Conservation (phyloP, 176 grass and related monocot genomes). For the Tillandsia fasciculata region DNA sequence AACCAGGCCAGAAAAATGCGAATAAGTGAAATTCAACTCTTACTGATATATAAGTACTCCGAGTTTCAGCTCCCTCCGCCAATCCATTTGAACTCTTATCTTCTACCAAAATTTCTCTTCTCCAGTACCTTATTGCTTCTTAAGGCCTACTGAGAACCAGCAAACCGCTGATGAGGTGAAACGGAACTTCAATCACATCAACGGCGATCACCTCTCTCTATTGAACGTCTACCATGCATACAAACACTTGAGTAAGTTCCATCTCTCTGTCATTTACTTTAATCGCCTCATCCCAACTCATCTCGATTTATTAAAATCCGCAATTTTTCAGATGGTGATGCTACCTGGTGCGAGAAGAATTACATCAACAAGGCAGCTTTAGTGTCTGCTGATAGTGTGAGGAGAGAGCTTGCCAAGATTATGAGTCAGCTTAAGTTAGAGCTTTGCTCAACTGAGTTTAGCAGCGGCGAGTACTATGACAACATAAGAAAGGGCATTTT, state of each 20-base stretch:
- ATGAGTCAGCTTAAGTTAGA: constrained; percentile 11
- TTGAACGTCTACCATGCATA: constrained; percentile 19
- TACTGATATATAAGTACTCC: too few relatives aligned
- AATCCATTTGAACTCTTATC: not conserved
- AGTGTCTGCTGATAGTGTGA: constrained; percentile 7
- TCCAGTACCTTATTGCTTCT: constrained; percentile 20
- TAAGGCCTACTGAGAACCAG: constrained; percentile 13
- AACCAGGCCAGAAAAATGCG: too few relatives aligned
- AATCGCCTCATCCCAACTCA: not conserved
- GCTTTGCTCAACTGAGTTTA: constrained; percentile 2
- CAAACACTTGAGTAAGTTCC: constrained; percentile 9
- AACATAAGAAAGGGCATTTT: constrained; percentile 14
- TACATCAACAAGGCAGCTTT: constrained; percentile 13
- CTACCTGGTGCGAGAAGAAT: constrained; percentile 18
- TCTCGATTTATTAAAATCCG: not conserved
- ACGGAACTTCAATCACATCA: constrained; percentile 9
- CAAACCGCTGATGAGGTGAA: constrained; percentile 12
- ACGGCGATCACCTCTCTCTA: constrained; percentile 24
- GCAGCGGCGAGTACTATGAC: not conserved
- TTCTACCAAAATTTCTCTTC: constrained; percentile 1
- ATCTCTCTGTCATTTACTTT: not conserved
- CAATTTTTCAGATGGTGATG: constrained; percentile 10
- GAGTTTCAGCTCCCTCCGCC: not conserved
- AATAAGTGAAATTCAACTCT: too few relatives aligned
- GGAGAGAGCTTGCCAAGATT: not conserved